Evolutionary conservation across 1,139 yeast species (phyloP).

Genomic region (Taiozyma sp.): DNA sequence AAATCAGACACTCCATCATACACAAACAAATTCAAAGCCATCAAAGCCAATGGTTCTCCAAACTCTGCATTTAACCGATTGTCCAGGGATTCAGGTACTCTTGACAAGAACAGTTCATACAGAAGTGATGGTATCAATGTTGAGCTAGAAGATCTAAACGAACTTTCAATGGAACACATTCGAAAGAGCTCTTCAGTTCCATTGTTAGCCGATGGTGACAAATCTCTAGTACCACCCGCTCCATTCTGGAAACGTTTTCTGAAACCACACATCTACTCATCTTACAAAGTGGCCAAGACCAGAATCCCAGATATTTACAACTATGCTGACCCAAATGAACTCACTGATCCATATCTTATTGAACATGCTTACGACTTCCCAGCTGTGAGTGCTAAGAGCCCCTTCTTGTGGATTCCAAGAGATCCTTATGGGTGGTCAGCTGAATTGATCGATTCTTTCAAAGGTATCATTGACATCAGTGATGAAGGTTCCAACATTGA

Average conservation of each 20-base stretch:
- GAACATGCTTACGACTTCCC: constrained; percentile 71
- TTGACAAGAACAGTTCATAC: constrained; percentile 1
- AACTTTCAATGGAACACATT: constrained; percentile 15
- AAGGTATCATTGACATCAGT: constrained; percentile 45
- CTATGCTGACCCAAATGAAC: constrained; percentile 34
- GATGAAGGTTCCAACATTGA: constrained; percentile 65
- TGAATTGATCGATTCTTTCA: constrained; percentile 47
- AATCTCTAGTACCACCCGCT: constrained; percentile 27
- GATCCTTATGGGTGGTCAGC: constrained; percentile 82
- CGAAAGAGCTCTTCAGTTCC: constrained; percentile 25
- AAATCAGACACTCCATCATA: constrained; percentile 56
- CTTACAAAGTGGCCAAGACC: constrained; percentile 49
- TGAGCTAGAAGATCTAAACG: constrained; percentile 20
- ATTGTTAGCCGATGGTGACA: constrained; percentile 49
- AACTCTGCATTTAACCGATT: constrained; percentile 1
- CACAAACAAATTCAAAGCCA: neutral
- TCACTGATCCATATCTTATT: constrained; percentile 28
- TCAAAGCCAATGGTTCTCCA: constrained; percentile 1
- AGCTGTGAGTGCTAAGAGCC: constrained; percentile 58
- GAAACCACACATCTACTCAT: constrained; percentile 61
- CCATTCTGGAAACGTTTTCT: constrained; percentile 45
- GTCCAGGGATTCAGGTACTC: constrained; percentile 8
- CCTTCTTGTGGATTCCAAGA: constrained; percentile 81
- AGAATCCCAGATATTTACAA: constrained; percentile 51
- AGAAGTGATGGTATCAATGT: neutral